These are phyloP conservation scores for Asparagopsis taxiformis DNA, from an alignment of 31 red algal species.

Conservation along the genomic window DNA sequence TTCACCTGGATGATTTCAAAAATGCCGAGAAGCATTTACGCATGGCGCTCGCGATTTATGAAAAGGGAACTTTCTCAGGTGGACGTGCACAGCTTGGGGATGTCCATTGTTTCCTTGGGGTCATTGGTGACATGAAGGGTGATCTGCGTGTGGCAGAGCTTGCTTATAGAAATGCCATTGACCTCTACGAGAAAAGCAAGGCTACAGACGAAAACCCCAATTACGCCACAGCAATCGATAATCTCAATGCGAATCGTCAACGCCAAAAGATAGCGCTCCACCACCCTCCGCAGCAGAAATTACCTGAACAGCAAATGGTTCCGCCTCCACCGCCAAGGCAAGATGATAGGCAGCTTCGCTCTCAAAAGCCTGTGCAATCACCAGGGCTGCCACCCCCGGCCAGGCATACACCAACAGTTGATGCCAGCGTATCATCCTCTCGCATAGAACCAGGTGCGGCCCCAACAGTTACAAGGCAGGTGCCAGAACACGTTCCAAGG, in stretches of 20 bases:
- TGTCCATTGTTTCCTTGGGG: constrained; percentile 57
- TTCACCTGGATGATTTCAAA: constrained; percentile 61
- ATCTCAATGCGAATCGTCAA: constrained; percentile 42
- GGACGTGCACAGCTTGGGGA: constrained; percentile 57
- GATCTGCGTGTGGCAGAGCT: constrained; percentile 35
- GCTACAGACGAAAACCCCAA: constrained; percentile 51
- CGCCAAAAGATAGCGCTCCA: constrained; percentile 25
- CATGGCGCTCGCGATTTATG: constrained; percentile 62
- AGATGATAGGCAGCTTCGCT: no score
- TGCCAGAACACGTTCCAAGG: not conserved
- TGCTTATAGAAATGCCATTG: constrained; percentile 51
- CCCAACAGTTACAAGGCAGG: no score
- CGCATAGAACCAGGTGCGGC: no score
- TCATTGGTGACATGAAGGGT: constrained; percentile 57
- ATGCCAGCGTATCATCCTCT: no score
- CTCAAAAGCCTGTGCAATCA: no score
- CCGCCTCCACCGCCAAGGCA: no score
- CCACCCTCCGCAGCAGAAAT: constrained; percentile 3
- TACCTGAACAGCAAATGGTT: not conserved
- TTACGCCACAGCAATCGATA: constrained; percentile 53
- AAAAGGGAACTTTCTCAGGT: constrained; percentile 51
- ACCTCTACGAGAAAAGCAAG: constrained; percentile 48
- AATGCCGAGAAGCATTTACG: constrained; percentile 81
- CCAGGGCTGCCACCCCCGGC: no score
- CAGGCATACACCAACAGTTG: no score